Evolutionary conservation across 1,139 yeast genomes (phyloP), one percentile per base, ranked within the genome.

Genomic region (Saccharomyces pastorianus): DNA sequence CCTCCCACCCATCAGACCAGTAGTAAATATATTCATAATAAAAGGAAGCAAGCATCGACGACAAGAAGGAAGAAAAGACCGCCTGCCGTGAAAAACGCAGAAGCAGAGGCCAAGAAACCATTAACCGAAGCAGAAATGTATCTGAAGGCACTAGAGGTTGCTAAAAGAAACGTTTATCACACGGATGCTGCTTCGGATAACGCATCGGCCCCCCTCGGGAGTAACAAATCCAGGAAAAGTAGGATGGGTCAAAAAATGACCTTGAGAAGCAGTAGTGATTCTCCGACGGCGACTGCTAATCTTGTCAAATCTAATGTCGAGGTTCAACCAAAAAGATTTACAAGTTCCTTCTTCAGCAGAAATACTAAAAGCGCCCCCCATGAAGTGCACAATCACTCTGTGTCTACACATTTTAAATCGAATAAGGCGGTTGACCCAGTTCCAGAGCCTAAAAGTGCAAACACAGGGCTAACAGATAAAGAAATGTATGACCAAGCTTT

Each of bases 401-500:
- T 38, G 25, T 9, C 20, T 11, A 8, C 44, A 14, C n/a, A 32
- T 25, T 38, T n/a, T 9, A 14, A 48, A 20, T 23, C 26, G 38
- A 20, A 48, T 11, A 13, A 34, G n/a, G 13, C 49, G n/a, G 31
- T 31, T 9, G 51, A 28, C 8, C 48, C 28, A 2, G 31, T 47
- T 23, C 38, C 51, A 23, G 41, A 34, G 41, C 47, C 44, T 23
- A 50, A 42, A 17, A 47, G 51, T 32, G 48, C 28, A 20, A 58
- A 48, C 23, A 57, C 49, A 29, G 47, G 50, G 38, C 50, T 63
- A 32, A 59, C 67, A 11, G 68, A 68, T 48, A 65, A 64, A 47
- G 72, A 70, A 52, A 69, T 71, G 71, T 70, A 70, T 55, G 68
- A 64, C 1, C 62, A 61, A 50, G 74, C 74, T 1, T 55, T 68